These are phyloP conservation scores for Naganishia albida DNA, from an alignment of 1,284 basidiomycete species.

Conservation along the genomic window DNA sequence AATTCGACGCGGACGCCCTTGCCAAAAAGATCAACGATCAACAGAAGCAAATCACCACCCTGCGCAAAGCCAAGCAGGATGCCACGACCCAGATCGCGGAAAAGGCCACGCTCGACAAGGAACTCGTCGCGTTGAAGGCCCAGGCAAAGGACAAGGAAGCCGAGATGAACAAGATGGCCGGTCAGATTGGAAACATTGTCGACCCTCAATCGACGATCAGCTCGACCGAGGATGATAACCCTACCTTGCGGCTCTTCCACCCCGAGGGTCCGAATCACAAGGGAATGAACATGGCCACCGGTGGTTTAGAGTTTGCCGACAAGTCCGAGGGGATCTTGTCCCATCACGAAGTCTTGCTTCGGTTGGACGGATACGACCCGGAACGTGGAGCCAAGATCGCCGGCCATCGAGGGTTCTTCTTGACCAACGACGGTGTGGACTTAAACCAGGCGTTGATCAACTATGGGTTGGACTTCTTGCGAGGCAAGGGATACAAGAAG, in stretches of 20 bases:
- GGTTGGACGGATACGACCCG: constrained; percentile 92
- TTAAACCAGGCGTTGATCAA: constrained; percentile 95
- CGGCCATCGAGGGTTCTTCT: constrained; percentile 95
- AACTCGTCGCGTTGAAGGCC: constrained; percentile 70
- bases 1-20: constrained; percentile 33
- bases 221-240: constrained; percentile 76
- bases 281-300: constrained; percentile 46
- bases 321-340: constrained; percentile 74
- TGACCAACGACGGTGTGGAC: constrained; percentile 93
- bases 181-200: constrained; percentile 88
- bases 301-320: constrained; percentile 59
- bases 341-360: constrained; percentile 93
- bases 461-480: constrained; percentile 91
- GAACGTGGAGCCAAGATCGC: constrained; percentile 92
- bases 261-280: constrained; percentile 72
- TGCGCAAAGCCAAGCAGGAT: constrained; percentile 93
- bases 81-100: constrained; percentile 80
- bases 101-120: constrained; percentile 76
- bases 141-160: constrained; percentile 70
- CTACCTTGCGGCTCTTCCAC: constrained; percentile 78
- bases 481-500: constrained; percentile 82
- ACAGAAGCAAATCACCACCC: constrained; percentile 89
- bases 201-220: constrained; percentile 53
- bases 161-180: constrained; percentile 70
- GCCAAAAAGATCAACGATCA: constrained; percentile 72